phyloP scores from a whole-genome alignment of 768 basidiomycete genomes.

The Strobilomyces echinocephalus region DNA sequence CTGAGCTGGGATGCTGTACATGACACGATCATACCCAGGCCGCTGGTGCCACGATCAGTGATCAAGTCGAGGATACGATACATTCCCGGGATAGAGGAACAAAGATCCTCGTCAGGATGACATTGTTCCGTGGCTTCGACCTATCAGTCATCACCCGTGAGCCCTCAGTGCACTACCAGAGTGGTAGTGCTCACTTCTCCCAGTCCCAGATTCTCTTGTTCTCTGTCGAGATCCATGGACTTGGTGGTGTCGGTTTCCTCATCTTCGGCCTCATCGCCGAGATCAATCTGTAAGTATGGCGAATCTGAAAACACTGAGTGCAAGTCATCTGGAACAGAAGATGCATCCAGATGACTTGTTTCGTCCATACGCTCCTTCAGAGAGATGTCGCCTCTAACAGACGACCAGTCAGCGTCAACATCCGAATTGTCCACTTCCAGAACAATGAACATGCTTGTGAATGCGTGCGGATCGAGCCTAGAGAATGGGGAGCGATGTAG shows the following conservation, averaged over 20 bases:
- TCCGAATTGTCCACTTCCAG: conserved; percentile 11
- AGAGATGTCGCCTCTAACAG: not conserved
- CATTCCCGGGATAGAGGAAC: conserved; percentile 38
- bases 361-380: conserved; percentile 5
- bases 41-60: conserved; percentile 45
- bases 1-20: not conserved
- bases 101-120: conserved; percentile 19
- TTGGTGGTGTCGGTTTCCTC: conserved; percentile 10
- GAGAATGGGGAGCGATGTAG: not conserved
- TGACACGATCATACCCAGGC: conserved; percentile 45
- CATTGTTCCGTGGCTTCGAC: conserved; percentile 7
- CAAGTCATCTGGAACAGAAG: conserved; percentile 7
- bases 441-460: conserved; percentile 13
- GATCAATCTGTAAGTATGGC: conserved; percentile 18
- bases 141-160: conserved; percentile 3
- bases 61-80: conserved; percentile 53
- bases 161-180: not conserved
- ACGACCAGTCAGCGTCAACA: conserved; percentile 6
- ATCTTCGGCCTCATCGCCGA: conserved; percentile 12
- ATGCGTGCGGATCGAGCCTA: not conserved
- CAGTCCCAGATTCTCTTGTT: conserved; percentile 5
- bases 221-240: conserved; percentile 14
- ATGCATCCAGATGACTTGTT: not conserved
- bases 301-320: conserved; percentile 17
- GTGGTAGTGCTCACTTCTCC: conserved; percentile 9